Percentiles rank a stretch among this genome's conserved stretches.
These are phyloP conservation scores for Calycina marina DNA, from an alignment of 2,329 filamentous ascomycete genomes.

Conservation along the genomic window DNA sequence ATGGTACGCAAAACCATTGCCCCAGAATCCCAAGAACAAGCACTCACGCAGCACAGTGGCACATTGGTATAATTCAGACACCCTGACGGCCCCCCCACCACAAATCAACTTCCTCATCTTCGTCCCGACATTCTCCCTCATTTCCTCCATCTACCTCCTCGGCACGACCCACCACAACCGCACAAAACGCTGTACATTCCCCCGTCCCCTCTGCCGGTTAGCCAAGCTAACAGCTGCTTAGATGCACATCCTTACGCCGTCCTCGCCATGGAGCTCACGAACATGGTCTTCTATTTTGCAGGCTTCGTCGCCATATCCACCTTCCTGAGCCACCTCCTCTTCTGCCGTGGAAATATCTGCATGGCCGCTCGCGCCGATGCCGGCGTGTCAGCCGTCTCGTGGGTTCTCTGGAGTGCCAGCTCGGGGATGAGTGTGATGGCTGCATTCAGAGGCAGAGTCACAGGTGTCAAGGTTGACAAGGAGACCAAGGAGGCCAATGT, in stretches of 20 bases:
- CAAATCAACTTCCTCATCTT: slow-evolving; percentile 45
- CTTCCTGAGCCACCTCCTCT: slow-evolving; percentile 39
- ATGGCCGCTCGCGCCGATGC: slow-evolving; percentile 37
- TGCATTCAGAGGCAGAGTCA: slow-evolving; percentile 30
- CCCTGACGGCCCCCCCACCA: slow-evolving; percentile 36
- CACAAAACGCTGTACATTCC: no score
- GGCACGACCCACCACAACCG: no score
- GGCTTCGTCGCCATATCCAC: slow-evolving; percentile 43
- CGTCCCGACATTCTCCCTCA: slow-evolving; percentile 35
- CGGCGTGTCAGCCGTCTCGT: slow-evolving; percentile 38
- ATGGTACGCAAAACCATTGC: slow-evolving; percentile 25
- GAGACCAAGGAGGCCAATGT: slow-evolving; percentile 15
- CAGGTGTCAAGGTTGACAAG: slow-evolving; percentile 13
- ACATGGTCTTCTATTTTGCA: slow-evolving; percentile 41
- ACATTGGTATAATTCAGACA: slow-evolving; percentile 44
- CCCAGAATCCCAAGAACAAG: neutral
- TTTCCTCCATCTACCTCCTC: slow-evolving; percentile 41
- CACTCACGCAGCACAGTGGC: slow-evolving; percentile 29
- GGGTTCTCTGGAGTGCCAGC: slow-evolving; percentile 36
- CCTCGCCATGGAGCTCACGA: slow-evolving; percentile 34
- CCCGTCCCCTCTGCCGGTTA: neutral
- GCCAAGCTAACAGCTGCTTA: slow-evolving; percentile 1
- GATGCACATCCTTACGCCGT: slow-evolving; percentile 34
- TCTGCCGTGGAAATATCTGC: slow-evolving; percentile 44
- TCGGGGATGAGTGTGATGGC: slow-evolving; percentile 31